Conservation (phyloP, 495 filamentous ascomycete species). For the Terfezia claveryi region DNA sequence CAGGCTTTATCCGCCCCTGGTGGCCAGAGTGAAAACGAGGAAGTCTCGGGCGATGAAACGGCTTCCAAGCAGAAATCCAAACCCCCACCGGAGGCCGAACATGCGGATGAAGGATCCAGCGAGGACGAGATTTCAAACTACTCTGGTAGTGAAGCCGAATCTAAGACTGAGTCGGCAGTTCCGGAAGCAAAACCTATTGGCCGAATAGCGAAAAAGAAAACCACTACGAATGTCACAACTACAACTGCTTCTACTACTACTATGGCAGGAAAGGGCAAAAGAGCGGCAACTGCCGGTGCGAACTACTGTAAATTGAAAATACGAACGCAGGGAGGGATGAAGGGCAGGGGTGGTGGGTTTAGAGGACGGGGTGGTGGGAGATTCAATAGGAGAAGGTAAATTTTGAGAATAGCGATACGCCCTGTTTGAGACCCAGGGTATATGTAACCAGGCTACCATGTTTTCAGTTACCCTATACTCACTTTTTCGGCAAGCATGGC, state of each 20-base stretch:
- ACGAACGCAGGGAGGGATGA: conserved; percentile 26
- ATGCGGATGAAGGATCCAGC: conserved; percentile 8
- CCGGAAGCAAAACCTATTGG: conserved; percentile 17
- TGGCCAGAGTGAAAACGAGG: not conserved
- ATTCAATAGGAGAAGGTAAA: not conserved
- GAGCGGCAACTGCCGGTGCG: conserved; percentile 32
- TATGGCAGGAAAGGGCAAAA: not conserved
- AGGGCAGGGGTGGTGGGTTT: conserved; percentile 17
- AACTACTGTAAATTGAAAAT: conserved; percentile 75
- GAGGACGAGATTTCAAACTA: not conserved
- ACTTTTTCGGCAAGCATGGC: too few relatives aligned
- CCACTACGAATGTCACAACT: conserved; percentile 11
- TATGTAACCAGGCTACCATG: too few relatives aligned
- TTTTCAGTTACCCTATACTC: too few relatives aligned
- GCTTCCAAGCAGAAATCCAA: conserved; percentile 2
- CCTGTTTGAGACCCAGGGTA: too few relatives aligned
- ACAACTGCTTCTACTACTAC: conserved; percentile 41
- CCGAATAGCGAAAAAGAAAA: conserved; percentile 21
- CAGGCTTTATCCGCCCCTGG: not conserved
- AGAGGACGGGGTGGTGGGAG: conserved; percentile 2
- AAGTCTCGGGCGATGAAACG: not conserved
- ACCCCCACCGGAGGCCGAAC: conserved; percentile 8
- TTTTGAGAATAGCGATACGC: too few relatives aligned
- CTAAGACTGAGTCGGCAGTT: conserved; percentile 18
- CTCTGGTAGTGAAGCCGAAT: conserved; percentile 14